Conservation (phyloP, 164 flowering plant species). For the Stephania yunnanensis region DNA sequence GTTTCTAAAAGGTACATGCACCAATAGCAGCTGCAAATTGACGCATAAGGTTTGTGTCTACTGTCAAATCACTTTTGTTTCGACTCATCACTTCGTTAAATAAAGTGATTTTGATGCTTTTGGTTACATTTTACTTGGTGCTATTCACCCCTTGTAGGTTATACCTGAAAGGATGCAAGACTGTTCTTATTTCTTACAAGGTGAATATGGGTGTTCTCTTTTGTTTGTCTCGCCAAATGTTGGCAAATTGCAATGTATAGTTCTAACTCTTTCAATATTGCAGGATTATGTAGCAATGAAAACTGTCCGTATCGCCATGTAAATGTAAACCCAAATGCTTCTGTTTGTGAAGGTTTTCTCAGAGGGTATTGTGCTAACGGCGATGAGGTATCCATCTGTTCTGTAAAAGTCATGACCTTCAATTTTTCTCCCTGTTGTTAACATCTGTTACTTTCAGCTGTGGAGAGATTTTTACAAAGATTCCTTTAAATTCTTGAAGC, state of each 20-base stretch:
- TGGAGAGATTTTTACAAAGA: neutral
- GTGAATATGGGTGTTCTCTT: constrained; percentile 25
- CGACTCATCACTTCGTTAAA: neutral
- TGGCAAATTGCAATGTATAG: neutral
- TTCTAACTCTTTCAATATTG: constrained; percentile 12
- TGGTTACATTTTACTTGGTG: neutral
- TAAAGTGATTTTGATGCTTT: neutral
- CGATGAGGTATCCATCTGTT: constrained; percentile 60
- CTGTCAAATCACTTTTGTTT: neutral
- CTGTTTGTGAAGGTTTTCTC: constrained; percentile 85
- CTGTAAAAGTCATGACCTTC: neutral
- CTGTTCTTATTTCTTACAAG: constrained; percentile 88
- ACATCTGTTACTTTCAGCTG: neutral
- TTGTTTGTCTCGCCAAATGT: neutral
- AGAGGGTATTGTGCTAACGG: constrained; percentile 96
- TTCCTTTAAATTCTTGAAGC: neutral
- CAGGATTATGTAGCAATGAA: constrained; percentile 85
- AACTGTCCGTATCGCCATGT: constrained; percentile 92
- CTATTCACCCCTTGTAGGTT: constrained; percentile 44
- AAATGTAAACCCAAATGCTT: constrained; percentile 71
- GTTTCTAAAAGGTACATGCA: constrained; percentile 78
- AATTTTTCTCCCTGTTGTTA: neutral
- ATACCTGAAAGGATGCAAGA: constrained; percentile 99
- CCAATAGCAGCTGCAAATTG: constrained; percentile 63
- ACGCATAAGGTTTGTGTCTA: constrained; percentile 72